Conservation (phyloP, 2,329 filamentous ascomycete genomes). For the Ophioceras dolichostomum region DNA sequence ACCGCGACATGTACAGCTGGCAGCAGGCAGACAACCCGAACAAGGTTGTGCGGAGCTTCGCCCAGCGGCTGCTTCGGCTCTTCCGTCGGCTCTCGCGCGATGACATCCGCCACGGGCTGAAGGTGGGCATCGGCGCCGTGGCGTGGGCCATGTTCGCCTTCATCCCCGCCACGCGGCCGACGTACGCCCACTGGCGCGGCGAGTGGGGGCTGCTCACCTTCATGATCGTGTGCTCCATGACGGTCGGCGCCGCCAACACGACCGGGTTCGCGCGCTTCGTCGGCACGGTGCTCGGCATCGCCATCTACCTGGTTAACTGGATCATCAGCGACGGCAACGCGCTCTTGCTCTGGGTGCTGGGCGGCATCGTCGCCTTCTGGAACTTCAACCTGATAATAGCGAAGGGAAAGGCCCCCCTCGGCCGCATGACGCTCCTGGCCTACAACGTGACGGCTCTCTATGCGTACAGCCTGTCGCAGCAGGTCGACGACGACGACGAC, state of each 20-base stretch:
- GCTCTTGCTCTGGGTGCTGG: constrained; percentile 63
- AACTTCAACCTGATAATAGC: constrained; percentile 88
- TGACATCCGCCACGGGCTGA: constrained; percentile 67
- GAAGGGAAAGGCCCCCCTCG: constrained; percentile 74
- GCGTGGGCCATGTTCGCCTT: constrained; percentile 87
- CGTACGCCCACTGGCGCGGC: constrained; percentile 80
- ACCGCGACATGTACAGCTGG: constrained; percentile 43
- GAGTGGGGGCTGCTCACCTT: constrained; percentile 96
- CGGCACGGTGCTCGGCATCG: constrained; percentile 73
- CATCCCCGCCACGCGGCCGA: constrained; percentile 60
- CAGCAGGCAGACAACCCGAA: constrained; percentile 37
- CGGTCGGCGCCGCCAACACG: constrained; percentile 88
- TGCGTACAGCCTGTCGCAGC: constrained; percentile 76
- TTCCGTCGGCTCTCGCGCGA: constrained; percentile 38
- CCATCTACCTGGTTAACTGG: constrained; percentile 69
- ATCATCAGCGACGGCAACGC: constrained; percentile 61
- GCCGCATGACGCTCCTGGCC: constrained; percentile 84
- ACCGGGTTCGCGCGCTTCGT: constrained; percentile 78
- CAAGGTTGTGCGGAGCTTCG: constrained; percentile 27
- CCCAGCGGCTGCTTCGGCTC: constrained; percentile 30
- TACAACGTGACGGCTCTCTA: constrained; percentile 95
- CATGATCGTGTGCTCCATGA: constrained; percentile 98
- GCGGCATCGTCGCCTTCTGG: constrained; percentile 67
- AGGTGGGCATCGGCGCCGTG: constrained; percentile 82
- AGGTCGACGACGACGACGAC: constrained; percentile 70